A percentile compares a stretch with the other conserved stretches of the same genome.
These are phyloP conservation scores for Epichloe baconii DNA, from an alignment of 2,329 filamentous ascomycete genomes.

Conservation along the genomic window DNA sequence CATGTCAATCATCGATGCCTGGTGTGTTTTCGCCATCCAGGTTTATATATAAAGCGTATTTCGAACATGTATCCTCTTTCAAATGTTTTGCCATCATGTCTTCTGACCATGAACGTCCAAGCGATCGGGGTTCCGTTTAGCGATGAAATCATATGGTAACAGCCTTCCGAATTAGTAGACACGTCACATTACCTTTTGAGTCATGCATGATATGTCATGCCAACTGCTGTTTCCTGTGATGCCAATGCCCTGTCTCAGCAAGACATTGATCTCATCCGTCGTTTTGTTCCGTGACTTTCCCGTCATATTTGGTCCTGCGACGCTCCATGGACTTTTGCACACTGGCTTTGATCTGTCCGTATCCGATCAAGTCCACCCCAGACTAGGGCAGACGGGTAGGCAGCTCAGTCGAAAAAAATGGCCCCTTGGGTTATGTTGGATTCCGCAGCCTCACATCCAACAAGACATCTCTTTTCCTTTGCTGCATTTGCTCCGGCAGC, in stretches of 20 bases:
- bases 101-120: too few relatives aligned
- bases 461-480: too few relatives aligned
- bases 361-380: constrained; percentile 44
- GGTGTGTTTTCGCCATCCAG: not conserved
- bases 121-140: too few relatives aligned
- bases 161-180: too few relatives aligned
- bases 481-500: too few relatives aligned
- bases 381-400: constrained; percentile 42
- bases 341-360: constrained; percentile 30
- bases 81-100: too few relatives aligned
- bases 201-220: not conserved
- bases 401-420: constrained; percentile 53
- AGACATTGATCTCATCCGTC: constrained; percentile 45
- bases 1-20: not conserved
- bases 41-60: not conserved
- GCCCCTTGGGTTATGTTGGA: constrained; percentile 23
- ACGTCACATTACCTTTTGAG: too few relatives aligned
- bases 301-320: constrained; percentile 14
- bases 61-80: not conserved
- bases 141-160: too few relatives aligned
- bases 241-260: constrained; percentile 29
- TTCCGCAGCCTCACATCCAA: constrained; percentile 39
- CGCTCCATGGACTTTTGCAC: constrained; percentile 29
- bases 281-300: constrained; percentile 40
- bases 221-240: too few relatives aligned